A percentile compares a stretch with the other conserved stretches of the same genome.
Conservation (phyloP, 495 filamentous ascomycete species). For the Bombardia bombarda region DNA sequence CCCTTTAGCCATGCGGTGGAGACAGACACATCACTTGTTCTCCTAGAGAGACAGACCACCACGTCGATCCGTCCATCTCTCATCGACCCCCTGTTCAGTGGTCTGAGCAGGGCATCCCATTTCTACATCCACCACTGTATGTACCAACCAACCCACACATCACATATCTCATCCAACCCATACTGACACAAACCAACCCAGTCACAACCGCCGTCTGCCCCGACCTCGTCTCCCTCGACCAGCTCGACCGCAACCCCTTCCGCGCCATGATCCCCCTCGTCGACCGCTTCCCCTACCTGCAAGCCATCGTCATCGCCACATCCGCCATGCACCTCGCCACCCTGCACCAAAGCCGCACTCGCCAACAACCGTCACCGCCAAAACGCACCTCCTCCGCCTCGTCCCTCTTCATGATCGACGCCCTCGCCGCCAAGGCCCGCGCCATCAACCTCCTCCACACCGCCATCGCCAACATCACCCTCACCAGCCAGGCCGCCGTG, state of each 20-base stretch:
- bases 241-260: conserved; percentile 40
- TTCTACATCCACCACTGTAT: conserved; percentile 46
- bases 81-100: conserved; percentile 30
- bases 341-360: conserved; percentile 17
- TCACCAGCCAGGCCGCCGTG: conserved; percentile 32
- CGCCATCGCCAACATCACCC: conserved; percentile 20
- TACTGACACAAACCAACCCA: conserved; percentile 13
- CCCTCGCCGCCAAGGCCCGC: conserved; percentile 39
- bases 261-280: conserved; percentile 41
- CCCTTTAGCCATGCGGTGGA: background rate
- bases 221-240: conserved; percentile 46
- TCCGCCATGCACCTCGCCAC: conserved; percentile 48
- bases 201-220: conserved; percentile 45
- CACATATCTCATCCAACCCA: background rate
- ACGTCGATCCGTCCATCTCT: conserved; percentile 6
- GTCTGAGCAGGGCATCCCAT: conserved; percentile 27
- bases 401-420: conserved; percentile 32
- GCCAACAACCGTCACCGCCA: too few relatives aligned
- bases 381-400: too few relatives aligned
- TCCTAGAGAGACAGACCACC: too few relatives aligned
- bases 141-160: conserved; percentile 1
- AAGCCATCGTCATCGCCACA: conserved; percentile 44
- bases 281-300: conserved; percentile 33
- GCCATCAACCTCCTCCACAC: conserved; percentile 37
- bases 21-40: background rate